Conservation (phyloP, 2,329 filamentous ascomycete species). For the Plectosphaerella cucumerina region DNA sequence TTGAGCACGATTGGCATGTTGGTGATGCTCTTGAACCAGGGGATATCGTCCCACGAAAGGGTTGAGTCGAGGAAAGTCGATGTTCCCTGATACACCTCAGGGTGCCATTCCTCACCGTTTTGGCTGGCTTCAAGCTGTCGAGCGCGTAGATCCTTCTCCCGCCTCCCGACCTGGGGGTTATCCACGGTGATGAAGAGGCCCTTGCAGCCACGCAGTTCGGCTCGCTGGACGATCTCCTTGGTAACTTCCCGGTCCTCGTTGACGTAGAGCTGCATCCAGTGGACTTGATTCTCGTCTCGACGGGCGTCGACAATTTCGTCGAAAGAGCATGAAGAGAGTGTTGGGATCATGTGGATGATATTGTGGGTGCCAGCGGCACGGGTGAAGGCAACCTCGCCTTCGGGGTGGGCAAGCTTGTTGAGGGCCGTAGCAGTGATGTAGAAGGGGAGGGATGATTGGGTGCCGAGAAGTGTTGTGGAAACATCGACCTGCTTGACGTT, state of each 20-base stretch:
- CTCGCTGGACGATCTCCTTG: conserved; percentile 39
- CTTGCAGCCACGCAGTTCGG: conserved; percentile 39
- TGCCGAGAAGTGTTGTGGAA: conserved; percentile 49
- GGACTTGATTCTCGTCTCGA: conserved; percentile 4
- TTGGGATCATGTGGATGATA: conserved; percentile 7
- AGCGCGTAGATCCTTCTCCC: conserved; percentile 41
- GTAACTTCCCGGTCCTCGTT: conserved; percentile 49
- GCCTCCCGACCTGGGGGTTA: conserved; percentile 50
- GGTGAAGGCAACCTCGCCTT: conserved; percentile 43
- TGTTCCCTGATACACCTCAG: conserved; percentile 38
- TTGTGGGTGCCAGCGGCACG: conserved; percentile 1
- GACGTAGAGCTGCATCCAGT: conserved; percentile 60
- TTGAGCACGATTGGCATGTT: conserved; percentile 50
- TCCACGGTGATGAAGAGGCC: conserved; percentile 57
- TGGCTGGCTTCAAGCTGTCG: conserved; percentile 35
- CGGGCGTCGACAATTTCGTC: conserved; percentile 1
- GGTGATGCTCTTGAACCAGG: conserved; percentile 53
- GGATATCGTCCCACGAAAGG: conserved; percentile 60
- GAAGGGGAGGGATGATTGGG: conserved; percentile 48
- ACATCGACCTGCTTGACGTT: conserved; percentile 65
- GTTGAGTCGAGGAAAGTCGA: conserved; percentile 54
- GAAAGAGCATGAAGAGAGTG: background rate
- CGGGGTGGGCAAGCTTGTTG: conserved; percentile 57
- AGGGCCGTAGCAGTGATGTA: conserved; percentile 62
- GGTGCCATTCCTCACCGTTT: conserved; percentile 48